Conservation (phyloP, 192 early-diverging fungal genomes). For the Linnemannia schmuckeri region DNA sequence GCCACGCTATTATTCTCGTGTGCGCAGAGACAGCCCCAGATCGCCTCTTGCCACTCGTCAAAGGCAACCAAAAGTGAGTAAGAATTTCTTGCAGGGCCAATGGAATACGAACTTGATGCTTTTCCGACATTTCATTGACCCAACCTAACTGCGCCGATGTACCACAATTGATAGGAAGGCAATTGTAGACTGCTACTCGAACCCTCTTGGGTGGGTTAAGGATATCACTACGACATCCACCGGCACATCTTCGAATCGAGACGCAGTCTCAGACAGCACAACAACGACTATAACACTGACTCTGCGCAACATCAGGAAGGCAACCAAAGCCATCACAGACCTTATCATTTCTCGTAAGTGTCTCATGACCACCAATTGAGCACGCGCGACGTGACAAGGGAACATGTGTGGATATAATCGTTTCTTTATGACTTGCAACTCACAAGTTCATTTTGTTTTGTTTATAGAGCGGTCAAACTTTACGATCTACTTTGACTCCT, state of each 20-base stretch:
- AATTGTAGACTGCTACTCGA: constrained; percentile 40
- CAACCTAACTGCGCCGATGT: background rate
- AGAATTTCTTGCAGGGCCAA: background rate
- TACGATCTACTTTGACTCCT: constrained; percentile 48
- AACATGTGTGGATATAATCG: too few species aligned
- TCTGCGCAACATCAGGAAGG: constrained; percentile 20
- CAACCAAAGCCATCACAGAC: constrained; percentile 19
- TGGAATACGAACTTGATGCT: background rate
- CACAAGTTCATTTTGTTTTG: background rate
- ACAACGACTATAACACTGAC: background rate
- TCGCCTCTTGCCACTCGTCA: constrained; percentile 24
- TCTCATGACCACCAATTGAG: background rate
- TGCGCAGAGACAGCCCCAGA: constrained; percentile 43
- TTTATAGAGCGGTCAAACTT: constrained; percentile 22
- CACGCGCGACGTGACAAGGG: too few species aligned
- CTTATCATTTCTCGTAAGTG: constrained; percentile 27
- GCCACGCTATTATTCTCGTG: constrained; percentile 37
- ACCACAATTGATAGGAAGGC: constrained; percentile 10
- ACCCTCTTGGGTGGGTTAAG: constrained; percentile 45
- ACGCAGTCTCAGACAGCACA: background rate
- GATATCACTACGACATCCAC: background rate
- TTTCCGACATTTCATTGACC: background rate
- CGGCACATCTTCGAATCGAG: background rate
- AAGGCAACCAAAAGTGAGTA: constrained; percentile 23
- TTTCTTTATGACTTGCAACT: background rate